Evolutionary conservation across 1,139 yeast genomes (phyloP).

Genomic region (Saccharomyces hybrid): DNA sequence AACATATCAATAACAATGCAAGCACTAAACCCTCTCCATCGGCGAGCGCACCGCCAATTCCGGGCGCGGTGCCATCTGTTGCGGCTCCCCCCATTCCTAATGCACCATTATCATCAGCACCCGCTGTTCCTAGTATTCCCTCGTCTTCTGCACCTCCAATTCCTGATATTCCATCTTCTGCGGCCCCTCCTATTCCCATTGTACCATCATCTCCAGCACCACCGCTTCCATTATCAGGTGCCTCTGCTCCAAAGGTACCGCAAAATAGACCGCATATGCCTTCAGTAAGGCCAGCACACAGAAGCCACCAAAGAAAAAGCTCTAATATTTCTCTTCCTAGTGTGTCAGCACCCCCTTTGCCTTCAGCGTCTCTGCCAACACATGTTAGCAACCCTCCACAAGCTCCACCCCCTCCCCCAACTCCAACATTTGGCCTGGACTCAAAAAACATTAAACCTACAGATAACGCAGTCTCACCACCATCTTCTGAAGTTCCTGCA

Average conservation of each 20-base stretch:
- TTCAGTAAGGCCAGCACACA: conserved; percentile 22
- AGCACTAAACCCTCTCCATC: conserved; percentile 6
- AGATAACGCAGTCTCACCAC: neutral
- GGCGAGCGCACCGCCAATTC: neutral
- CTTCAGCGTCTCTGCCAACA: conserved; percentile 16
- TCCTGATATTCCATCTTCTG: conserved; percentile 5
- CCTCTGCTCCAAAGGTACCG: conserved; percentile 6
- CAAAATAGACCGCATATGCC: conserved; percentile 9
- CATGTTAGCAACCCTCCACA: conserved; percentile 25
- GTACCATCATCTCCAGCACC: conserved; percentile 29
- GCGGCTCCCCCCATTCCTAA: conserved; percentile 15
- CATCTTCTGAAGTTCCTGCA: conserved; percentile 3
- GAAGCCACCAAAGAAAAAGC: conserved; percentile 23
- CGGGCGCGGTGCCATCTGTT: conserved; percentile 16
- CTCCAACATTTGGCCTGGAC: conserved; percentile 3
- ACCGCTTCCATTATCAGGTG: conserved; percentile 10
- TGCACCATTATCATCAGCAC: conserved; percentile 9
- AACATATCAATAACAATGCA: conserved; percentile 34
- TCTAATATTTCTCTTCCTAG: conserved; percentile 10
- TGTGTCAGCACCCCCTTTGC: conserved; percentile 11
- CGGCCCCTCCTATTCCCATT: conserved; percentile 13
- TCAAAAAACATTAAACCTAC: neutral
- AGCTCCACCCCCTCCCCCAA: conserved; percentile 9
- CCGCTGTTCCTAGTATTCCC: conserved; percentile 9
- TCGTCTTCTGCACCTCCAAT: conserved; percentile 17